A percentile compares a stretch with the other conserved stretches of the same genome.
Evolutionary conservation across 768 basidiomycete genomes (phyloP).

Genomic region (Amanita exitialis): DNA sequence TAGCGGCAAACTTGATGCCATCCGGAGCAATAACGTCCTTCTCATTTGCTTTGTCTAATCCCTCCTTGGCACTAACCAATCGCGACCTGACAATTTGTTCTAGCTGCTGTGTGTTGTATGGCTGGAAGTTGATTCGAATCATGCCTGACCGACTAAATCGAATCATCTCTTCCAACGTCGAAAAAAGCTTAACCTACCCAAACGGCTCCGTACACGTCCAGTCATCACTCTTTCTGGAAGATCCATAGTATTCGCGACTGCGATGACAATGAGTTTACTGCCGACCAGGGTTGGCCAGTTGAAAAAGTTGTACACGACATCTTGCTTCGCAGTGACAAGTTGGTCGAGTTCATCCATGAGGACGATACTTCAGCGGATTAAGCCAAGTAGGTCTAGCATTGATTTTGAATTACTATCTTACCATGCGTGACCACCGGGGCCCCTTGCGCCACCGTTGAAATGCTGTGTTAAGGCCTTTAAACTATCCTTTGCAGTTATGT

Average conservation of each 20-base stretch:
- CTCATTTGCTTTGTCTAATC: conserved; percentile 37
- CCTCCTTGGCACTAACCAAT: conserved; percentile 46
- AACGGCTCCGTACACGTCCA: conserved; percentile 83
- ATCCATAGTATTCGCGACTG: conserved; percentile 98
- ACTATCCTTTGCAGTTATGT: conserved; percentile 71
- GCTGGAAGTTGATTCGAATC: conserved; percentile 86
- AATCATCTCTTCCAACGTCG: background rate
- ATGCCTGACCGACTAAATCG: conserved; percentile 42
- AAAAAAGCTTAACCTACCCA: conserved; percentile 50
- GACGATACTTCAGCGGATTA: conserved; percentile 59
- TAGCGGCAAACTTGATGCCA: conserved; percentile 70
- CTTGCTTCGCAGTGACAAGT: conserved; percentile 90
- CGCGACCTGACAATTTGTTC: conserved; percentile 83
- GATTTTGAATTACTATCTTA: conserved; percentile 22
- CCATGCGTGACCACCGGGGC: conserved; percentile 87
- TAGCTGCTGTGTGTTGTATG: conserved; percentile 73
- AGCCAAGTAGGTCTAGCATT: background rate
- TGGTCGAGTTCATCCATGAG: conserved; percentile 99
- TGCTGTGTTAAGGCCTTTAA: conserved; percentile 68
- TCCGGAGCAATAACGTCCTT: conserved; percentile 47
- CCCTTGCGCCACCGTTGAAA: conserved; percentile 56
- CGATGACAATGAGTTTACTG: conserved; percentile 88
- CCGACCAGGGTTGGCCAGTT: conserved; percentile 93
- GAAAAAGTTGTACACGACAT: conserved; percentile 99
- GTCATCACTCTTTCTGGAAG: conserved; percentile 90